phyloP scores from a whole-genome alignment of 2,329 filamentous ascomycete species.

The Fusarium globosum region DNA sequence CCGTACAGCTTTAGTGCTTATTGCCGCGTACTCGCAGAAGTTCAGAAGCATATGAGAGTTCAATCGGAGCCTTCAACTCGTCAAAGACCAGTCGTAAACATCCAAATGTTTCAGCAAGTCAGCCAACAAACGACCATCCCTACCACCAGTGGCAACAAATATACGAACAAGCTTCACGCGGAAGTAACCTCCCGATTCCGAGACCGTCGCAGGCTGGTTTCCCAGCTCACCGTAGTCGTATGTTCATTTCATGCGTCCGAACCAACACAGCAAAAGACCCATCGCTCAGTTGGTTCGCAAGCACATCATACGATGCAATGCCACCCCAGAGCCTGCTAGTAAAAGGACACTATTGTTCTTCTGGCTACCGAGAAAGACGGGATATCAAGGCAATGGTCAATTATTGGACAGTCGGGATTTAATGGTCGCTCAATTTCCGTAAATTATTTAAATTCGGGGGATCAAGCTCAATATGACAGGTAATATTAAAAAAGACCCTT shows the following conservation, averaged over 20 bases:
- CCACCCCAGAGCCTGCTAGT: neutral
- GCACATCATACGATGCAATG: neutral
- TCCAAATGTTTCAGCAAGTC: neutral
- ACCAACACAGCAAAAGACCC: neutral
- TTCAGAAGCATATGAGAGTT: neutral
- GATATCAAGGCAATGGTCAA: neutral
- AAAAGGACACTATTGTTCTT: neutral
- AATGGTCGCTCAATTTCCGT: neutral
- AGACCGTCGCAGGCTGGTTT: neutral
- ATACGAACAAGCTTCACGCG: neutral
- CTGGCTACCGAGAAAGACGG: neutral
- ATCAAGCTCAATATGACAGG: conserved; percentile 2
- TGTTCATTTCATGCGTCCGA: neutral
- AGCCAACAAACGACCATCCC: neutral
- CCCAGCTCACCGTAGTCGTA: neutral
- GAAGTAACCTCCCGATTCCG: neutral
- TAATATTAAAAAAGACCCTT: neutral
- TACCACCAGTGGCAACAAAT: neutral
- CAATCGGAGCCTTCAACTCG: neutral
- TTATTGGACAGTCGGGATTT: neutral
- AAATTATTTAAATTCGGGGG: neutral
- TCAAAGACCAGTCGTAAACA: no score
- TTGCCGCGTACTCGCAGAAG: neutral
- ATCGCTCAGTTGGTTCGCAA: neutral
- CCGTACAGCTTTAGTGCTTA: neutral